Evolutionary conservation across 495 filamentous ascomycete species (phyloP), one percentile per base, ranked within the genome.

Genomic region (Geoglossum glabrum): DNA sequence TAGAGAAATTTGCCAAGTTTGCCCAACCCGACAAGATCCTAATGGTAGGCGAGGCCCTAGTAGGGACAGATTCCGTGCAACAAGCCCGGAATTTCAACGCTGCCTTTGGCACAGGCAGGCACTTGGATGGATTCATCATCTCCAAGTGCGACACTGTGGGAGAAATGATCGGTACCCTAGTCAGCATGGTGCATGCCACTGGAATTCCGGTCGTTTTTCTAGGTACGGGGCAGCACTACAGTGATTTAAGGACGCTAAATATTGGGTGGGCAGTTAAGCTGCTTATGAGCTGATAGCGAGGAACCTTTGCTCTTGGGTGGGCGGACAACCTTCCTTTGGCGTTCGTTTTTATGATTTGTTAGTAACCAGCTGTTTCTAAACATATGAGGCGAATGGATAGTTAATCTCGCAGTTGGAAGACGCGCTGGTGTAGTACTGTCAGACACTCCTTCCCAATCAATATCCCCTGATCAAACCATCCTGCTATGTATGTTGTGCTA

Each of bases 141-240:
- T 90, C 83, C 59, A 98, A 98, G 67, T 98, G 92, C 68, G 92
- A 98, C 71, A 98, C 92, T 0, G 92, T 97, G 46, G 92, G 92
- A 27, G 90, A 97, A 71, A 98, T 97, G 92, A 87, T 95, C 45
- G 92, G 92, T 30, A 95, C 87, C 3, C 70, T 98, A 61, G 92
- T 98, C 30, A 95, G 87, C 69, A 94, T 98, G 76, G 93, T 97
- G 45, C 90, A 95, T 73, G 90, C 92, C 15, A 97, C 93, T 3
- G 88, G 90, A 17, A 90, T 95, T 55, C 92, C 92, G 7, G 88
- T 98, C 47, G 73, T 95, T 5, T 97, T 96, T 66, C 73, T 98
- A 62, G 92, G 90, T 17, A 87, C 93, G 59, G 92, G 92, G 3
- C 92, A 98, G 70, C 90, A 96, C 71, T 98, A 98, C 73, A 88